These are phyloP conservation scores for Jasminum sambac DNA, from an alignment of 257 asterid species.

Conservation along the genomic window DNA sequence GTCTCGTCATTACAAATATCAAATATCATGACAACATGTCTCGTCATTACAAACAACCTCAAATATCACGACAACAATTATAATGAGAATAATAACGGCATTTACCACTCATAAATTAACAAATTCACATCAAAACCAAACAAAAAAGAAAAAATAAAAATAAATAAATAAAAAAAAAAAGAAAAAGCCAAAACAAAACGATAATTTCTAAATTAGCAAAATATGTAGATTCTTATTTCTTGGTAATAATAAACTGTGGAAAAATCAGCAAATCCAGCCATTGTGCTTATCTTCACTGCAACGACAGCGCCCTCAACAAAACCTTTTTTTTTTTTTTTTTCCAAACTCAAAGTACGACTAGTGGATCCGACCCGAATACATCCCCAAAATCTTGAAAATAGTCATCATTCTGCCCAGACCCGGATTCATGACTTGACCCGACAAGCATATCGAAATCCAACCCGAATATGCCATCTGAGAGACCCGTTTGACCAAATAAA, in stretches of 20 bases:
- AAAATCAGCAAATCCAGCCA: constrained; percentile 27
- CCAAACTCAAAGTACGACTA: constrained; percentile 46
- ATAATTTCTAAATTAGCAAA: neutral
- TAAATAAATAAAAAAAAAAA: neutral
- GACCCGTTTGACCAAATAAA: constrained; percentile 32
- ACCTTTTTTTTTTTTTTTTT: too few relatives aligned
- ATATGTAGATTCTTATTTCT: constrained; percentile 10
- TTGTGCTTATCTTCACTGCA: constrained; percentile 5
- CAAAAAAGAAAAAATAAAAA: constrained; percentile 24
- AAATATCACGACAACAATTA: neutral
- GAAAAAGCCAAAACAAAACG: neutral
- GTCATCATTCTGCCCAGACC: constrained; percentile 49
- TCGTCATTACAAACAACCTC: neutral
- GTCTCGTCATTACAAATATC: constrained; percentile 8
- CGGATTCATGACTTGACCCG: constrained; percentile 30
- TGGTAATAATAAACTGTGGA: constrained; percentile 26
- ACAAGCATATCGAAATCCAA: constrained; percentile 10
- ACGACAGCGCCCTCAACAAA: neutral
- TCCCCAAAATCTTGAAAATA: constrained; percentile 64
- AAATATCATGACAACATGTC: neutral
- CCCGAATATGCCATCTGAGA: constrained; percentile 27
- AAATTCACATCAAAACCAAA: constrained; percentile 14
- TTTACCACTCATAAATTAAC: constrained; percentile 4
- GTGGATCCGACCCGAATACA: constrained; percentile 85
- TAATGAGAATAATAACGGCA: neutral